Base-by-base conservation (phyloP, 2,329 filamentous ascomycete genomes). In the Bretziella fagacearum region DNA sequence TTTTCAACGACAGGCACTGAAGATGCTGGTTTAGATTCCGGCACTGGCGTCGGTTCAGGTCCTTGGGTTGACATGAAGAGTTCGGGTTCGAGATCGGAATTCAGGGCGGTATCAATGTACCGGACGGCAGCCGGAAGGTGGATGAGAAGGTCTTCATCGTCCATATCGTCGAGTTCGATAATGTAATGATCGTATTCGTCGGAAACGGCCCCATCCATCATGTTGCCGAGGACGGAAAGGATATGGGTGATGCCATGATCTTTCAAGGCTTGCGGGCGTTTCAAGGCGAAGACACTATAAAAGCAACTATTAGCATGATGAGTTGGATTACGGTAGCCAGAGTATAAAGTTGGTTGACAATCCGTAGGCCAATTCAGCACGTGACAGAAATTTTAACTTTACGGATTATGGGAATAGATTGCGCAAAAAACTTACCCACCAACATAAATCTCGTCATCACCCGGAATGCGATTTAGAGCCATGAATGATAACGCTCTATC, bases 81-180 rank as follows among this genome's bases (percentile, higher is more conserved):
- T 17, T 41, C 46, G n/a, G 36, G 46, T 6, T 44, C 40, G 36
- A 25, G 27, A 6, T 46, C 13, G 36, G 52, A 52, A 41, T 62
- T 57, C 44, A 96, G 66, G 1, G 77, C 89, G 35, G 77, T 66
- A 55, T 89, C 76, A 55, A 96, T 94, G 62, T 94, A 98, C 41
- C 70, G 71, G 55, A 91, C 83, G 48, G 81, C 81, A 45, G 68
- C 68, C 5, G 86, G 76, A 52, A 96, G 80, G 61, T 93, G 78
- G 52, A 82, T 73, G 15, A 96, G 65, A 44, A 96, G 63, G 62
- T 98, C 84, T 55, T 87, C 80, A 57, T 95, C 85, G 17, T 89
- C 84, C 44, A 87, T 75, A 65, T 98, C 91, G 61, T 96, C 84
- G 36, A 95, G 77, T 54, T 93, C 81, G 53, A 96, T 81, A 51